Evolutionary conservation across 2,329 filamentous ascomycete genomes (phyloP).

Genomic region (Talaromyces piceae): DNA sequence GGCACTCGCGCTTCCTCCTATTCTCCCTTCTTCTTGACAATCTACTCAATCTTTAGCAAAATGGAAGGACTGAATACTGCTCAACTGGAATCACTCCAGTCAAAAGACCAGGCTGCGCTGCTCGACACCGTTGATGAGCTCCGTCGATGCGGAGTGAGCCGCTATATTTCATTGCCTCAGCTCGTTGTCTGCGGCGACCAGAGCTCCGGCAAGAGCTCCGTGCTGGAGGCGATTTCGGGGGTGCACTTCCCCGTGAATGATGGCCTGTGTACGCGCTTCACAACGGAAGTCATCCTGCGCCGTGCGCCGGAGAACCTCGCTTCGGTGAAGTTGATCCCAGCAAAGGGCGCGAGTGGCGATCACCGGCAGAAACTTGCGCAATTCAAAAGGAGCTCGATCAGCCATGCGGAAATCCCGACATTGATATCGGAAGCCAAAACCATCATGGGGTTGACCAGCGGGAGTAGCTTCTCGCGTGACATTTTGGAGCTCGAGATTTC

Average conservation of each 20-base stretch:
- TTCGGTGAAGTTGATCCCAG: slow-evolving; percentile 19
- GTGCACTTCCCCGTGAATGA: slow-evolving; percentile 55
- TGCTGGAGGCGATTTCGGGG: slow-evolving; percentile 56
- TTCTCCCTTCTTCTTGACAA: background rate
- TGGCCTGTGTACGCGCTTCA: slow-evolving; percentile 55
- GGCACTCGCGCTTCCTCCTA: background rate
- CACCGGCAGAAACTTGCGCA: slow-evolving; percentile 15
- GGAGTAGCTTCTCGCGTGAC: slow-evolving; percentile 10
- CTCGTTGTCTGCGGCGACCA: slow-evolving; percentile 55
- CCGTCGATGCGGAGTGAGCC: slow-evolving; percentile 40
- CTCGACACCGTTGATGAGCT: slow-evolving; percentile 41
- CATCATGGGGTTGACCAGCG: slow-evolving; percentile 41
- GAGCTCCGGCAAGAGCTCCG: slow-evolving; percentile 57
- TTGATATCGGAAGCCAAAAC: slow-evolving; percentile 24
- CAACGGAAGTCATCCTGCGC: slow-evolving; percentile 53
- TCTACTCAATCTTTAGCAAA: background rate
- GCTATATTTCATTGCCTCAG: slow-evolving; percentile 45
- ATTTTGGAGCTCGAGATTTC: slow-evolving; percentile 9
- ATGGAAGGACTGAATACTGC: slow-evolving; percentile 3
- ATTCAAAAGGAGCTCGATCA: slow-evolving; percentile 16
- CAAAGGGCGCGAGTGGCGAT: slow-evolving; percentile 13
- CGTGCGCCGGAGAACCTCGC: slow-evolving; percentile 15
- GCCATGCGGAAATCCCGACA: slow-evolving; percentile 17
- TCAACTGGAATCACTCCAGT: slow-evolving; percentile 10
- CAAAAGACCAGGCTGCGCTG: slow-evolving; percentile 9